Base-by-base conservation (phyloP, 257 asterid genomes). In the Capsicum rhomboideum region DNA sequence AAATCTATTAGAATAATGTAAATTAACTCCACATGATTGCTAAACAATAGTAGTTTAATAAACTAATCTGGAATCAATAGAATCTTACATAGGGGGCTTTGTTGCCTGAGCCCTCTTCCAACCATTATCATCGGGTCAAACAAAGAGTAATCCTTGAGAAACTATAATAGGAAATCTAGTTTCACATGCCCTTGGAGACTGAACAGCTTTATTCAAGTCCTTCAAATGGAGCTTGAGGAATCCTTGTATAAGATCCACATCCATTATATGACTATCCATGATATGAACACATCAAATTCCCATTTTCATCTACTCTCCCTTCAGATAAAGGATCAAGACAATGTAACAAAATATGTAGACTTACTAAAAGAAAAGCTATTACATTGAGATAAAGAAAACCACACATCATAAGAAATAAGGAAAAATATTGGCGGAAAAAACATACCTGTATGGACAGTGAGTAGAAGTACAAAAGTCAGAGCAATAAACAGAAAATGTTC, bases 191-290 rank as follows among this genome's bases (percentile, higher is more conserved):
- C 93, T 90, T 2, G 97, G 97, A 46, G 99, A 94, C 82, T 90
- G 88, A 67, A 91, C 66, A 0, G 98, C 97, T 37, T 94, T 93
- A 26, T 85, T 96, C 98, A 23, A 97, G 99, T 13, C 99, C 97
- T 84, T 92, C 93, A 1, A 93, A 79, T 54, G 98, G 91, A 21
- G 99, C 98, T 87, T 96, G 99, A 23, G 99, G 98, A 63, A 96
- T 96, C 85, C 89, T 85, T 26, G 93, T 89, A 88, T 98, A 96
- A 20, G 99, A 92, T 16, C 99, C 99, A 64, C 91, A 90, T 78
- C 98, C 98, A 82, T 91, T 92, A 85, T 94, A 96, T 11, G 99
- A 96, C 99, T 98, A 96, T 10, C 99, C 98, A 46, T 94, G 99
- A 69, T 96, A n/a, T n/a, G n/a, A n/a, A n/a, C n/a, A n/a, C n/a